Evolutionary conservation across 169 alveolate genomes (phyloP), one percentile per base, ranked within the genome.

Genomic region (Babesia caballi): DNA sequence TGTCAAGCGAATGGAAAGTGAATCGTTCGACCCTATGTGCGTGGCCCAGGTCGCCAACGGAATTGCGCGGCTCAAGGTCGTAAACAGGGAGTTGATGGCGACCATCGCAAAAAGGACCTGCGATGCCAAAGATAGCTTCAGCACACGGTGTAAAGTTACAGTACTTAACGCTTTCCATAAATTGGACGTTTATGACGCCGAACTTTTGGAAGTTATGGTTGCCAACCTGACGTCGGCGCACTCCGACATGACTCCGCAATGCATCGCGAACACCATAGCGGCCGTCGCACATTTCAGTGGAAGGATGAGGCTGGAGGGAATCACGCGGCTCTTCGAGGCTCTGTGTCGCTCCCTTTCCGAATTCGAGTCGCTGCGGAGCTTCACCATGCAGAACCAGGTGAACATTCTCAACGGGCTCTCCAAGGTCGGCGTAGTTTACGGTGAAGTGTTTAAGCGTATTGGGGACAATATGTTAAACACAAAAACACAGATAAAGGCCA

Each of bases 41-140:
- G 40, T 81, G 4, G 44, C 88, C 11, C 83, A 81, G 41, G 71
- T 81, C 4, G 72, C 88, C 41, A 81, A 81, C 40, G 88, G 88
- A 11, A 27, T 33, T 7, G 88, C 84, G 15, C 35, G 69, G 52
- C 50, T 81, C 0, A 32, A 41, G 1, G 11, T 25, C 30, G 28
- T 53, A 17, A 54, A 81, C 40, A 30, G 11, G 33, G 78, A 56
- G 28, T 50, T 81, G 47, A 59, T 70, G 59, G 14, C 30, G 0
- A 73, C 60, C 1, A 42, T 81, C 4, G 53, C 81, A 14, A 25
- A 25, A 23, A 47, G 84, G 32, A 42, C 49, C 15, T 4, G 30
- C 19, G 30, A 19, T 33, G 44, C 54, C 14, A 21, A n/a, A 15
- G 23, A 25, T 3, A 17, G 47, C 40, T 81, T 81, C 59, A 35